Evolutionary conservation across 148 eudicot species (phyloP).

Genomic region (Rheum nobile): DNA sequence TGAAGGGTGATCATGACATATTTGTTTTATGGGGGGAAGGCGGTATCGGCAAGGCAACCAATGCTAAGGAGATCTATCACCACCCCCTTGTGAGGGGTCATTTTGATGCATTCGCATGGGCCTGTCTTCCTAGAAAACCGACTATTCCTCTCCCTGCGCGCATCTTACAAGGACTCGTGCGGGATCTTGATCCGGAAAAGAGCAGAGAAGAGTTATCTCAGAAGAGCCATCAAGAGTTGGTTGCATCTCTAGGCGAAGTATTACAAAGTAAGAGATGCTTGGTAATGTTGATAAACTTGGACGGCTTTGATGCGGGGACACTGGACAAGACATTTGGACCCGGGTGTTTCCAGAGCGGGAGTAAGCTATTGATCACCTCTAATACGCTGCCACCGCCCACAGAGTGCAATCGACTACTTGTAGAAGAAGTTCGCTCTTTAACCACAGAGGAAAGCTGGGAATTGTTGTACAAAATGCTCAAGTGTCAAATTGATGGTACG

Average conservation of each 20-base stretch:
- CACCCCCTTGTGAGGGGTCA: constrained; percentile 5
- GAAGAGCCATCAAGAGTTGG: background rate
- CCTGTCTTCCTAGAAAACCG: background rate
- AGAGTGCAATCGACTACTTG: too few species aligned
- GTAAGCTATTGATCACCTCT: too few species aligned
- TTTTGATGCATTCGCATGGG: constrained; percentile 17
- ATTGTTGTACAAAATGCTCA: too few species aligned
- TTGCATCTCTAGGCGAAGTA: background rate
- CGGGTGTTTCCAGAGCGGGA: too few species aligned
- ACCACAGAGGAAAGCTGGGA: too few species aligned
- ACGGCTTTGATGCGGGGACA: constrained; percentile 4
- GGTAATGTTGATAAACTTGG: constrained; percentile 30
- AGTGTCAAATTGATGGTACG: too few species aligned
- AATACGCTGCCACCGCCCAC: too few species aligned
- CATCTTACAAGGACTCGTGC: background rate
- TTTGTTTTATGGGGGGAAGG: constrained; percentile 15
- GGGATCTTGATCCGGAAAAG: background rate
- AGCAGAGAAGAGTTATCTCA: background rate
- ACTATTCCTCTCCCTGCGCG: background rate
- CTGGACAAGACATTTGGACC: too few species aligned
- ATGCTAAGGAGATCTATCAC: constrained; percentile 2
- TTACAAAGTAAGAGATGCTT: constrained; percentile 22
- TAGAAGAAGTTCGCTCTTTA: too few species aligned
- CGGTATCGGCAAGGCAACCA: constrained; percentile 18
- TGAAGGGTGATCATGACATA: background rate